These are phyloP conservation scores for Sporothrix inflata DNA, from an alignment of 2,329 filamentous ascomycete genomes.

Conservation along the genomic window DNA sequence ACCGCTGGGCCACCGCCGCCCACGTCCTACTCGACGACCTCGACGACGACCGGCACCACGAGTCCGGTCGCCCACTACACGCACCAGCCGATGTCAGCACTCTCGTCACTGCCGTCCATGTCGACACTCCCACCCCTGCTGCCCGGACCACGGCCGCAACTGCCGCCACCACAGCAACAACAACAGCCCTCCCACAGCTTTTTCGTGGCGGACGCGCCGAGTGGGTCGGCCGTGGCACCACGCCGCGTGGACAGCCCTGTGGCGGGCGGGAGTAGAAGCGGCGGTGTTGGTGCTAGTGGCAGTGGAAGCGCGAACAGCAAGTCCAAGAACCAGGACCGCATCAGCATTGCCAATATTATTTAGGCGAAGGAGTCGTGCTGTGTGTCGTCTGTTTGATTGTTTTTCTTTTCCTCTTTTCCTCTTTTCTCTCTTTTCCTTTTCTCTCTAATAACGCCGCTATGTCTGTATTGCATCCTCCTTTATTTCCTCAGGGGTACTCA, in stretches of 20 bases:
- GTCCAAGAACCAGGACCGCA: conserved; percentile 48
- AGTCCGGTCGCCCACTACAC: conserved; percentile 28
- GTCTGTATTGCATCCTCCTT: not conserved
- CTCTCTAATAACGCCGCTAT: not conserved
- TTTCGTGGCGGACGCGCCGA: not conserved
- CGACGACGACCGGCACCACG: conserved; percentile 16
- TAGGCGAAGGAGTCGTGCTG: not conserved
- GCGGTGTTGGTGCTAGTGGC: conserved; percentile 21
- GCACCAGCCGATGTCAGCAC: conserved; percentile 25
- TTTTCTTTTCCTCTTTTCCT: not conserved
- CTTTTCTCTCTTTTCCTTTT: not conserved
- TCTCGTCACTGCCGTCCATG: conserved; percentile 23
- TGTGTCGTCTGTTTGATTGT: not conserved
- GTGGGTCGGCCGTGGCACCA: not conserved
- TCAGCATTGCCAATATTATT: conserved; percentile 53
- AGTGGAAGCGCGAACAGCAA: conserved; percentile 33
- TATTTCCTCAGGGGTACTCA: not conserved
- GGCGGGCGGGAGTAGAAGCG: not conserved
- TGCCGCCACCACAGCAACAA: not conserved
- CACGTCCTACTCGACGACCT: conserved; percentile 16
- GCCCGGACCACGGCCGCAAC: not conserved
- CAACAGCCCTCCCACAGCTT: not conserved
- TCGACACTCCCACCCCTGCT: not conserved
- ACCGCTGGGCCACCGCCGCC: not conserved
- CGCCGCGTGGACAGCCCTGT: conserved; percentile 35